Evolutionary conservation across 768 basidiomycete genomes (phyloP).

Genomic region (Phylloporus scabripes): DNA sequence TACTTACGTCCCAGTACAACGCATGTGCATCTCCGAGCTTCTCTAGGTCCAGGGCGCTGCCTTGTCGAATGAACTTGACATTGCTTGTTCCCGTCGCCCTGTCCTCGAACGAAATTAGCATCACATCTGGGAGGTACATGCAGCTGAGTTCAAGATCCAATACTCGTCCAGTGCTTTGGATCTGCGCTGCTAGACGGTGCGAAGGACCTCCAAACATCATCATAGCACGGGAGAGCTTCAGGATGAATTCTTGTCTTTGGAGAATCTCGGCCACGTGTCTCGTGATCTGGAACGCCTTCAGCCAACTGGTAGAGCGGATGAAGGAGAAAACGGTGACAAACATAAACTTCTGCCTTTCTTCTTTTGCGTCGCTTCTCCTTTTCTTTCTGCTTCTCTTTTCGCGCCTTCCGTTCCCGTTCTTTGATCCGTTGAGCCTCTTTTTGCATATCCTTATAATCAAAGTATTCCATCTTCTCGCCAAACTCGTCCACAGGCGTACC

Average conservation of each 20-base stretch:
- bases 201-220: conserved; percentile 88
- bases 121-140: conserved; percentile 69
- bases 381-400: conserved; percentile 32
- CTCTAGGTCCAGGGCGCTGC: conserved; percentile 65
- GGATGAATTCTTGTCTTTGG: conserved; percentile 75
- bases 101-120: conserved; percentile 83
- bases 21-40: conserved; percentile 68
- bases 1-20: conserved; percentile 66
- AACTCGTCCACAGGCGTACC: conserved; percentile 18
- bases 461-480: conserved; percentile 26
- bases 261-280: conserved; percentile 80
- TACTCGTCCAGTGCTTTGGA: conserved; percentile 71
- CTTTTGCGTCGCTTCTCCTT: conserved; percentile 47
- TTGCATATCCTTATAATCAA: conserved; percentile 27
- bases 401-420: conserved; percentile 28
- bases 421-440: conserved; percentile 18
- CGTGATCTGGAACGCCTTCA: conserved; percentile 51
- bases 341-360: conserved; percentile 73
- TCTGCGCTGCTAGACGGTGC: conserved; percentile 77
- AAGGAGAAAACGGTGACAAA: conserved; percentile 32
- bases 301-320: background rate
- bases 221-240: conserved; percentile 79
- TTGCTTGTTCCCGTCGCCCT: conserved; percentile 71
- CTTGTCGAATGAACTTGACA: conserved; percentile 73
- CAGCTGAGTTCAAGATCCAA: conserved; percentile 70